These are phyloP conservation scores for Tephrocybe rancida DNA, from an alignment of 768 basidiomycete genomes.

Conservation along the genomic window DNA sequence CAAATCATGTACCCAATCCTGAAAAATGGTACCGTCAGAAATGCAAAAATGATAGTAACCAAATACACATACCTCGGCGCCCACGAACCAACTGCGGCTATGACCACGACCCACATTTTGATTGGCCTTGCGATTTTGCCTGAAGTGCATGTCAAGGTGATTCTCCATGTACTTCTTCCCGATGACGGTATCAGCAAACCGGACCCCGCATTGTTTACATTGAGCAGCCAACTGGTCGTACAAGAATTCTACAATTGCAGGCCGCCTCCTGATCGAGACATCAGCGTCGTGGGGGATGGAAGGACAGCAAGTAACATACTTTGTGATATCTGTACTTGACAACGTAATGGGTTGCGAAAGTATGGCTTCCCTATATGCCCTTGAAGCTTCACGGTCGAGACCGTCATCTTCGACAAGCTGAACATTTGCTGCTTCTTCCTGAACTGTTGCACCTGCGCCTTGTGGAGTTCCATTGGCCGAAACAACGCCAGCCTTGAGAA, in stretches of 20 bases:
- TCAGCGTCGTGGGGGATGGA: conserved; percentile 4
- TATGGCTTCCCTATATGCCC: conserved; percentile 62
- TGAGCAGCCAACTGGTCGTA: conserved; percentile 77
- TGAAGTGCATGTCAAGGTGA: conserved; percentile 96
- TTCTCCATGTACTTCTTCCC: conserved; percentile 82
- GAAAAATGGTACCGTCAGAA: neutral
- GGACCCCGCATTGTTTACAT: conserved; percentile 93
- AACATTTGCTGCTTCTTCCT: conserved; percentile 36
- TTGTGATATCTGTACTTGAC: conserved; percentile 68
- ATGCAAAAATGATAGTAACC: conserved; percentile 15
- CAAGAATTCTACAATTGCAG: conserved; percentile 64
- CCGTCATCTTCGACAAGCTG: conserved; percentile 30
- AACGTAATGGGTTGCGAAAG: conserved; percentile 63
- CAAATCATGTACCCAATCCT: conserved; percentile 90
- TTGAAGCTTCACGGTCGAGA: conserved; percentile 47
- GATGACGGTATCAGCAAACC: conserved; percentile 71
- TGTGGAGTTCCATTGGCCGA: conserved; percentile 53
- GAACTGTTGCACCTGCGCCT: conserved; percentile 45
- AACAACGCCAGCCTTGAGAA: conserved; percentile 82
- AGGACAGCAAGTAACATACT: conserved; percentile 43
- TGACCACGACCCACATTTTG: conserved; percentile 83
- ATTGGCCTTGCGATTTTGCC: conserved; percentile 84
- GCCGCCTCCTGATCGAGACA: conserved; percentile 47
- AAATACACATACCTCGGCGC: conserved; percentile 69
- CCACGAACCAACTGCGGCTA: conserved; percentile 88